Evolutionary conservation across 2,329 filamentous ascomycete species (phyloP).

Genomic region (Alternaria brassicicola): DNA sequence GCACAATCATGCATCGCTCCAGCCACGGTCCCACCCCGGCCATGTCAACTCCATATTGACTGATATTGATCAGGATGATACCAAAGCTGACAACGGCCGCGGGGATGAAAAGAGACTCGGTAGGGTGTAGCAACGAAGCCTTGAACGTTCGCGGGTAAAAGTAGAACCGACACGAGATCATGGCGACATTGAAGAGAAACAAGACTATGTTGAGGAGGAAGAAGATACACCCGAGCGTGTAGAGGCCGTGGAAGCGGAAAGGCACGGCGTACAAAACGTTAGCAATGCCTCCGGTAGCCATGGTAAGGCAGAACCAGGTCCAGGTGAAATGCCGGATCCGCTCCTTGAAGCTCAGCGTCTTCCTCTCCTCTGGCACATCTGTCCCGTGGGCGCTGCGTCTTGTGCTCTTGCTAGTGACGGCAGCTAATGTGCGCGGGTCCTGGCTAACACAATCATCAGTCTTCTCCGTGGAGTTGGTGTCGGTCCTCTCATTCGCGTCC

Average conservation of each 20-base stretch:
- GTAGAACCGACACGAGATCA: conserved; percentile 72
- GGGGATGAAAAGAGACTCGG: conserved; percentile 78
- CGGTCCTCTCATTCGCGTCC: neutral
- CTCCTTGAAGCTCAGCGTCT: conserved; percentile 53
- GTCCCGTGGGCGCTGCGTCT: neutral
- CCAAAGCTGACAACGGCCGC: conserved; percentile 71
- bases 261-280: conserved; percentile 62
- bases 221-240: conserved; percentile 56
- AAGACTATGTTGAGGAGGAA: conserved; percentile 60
- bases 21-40: conserved; percentile 60
- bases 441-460: neutral
- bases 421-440: neutral
- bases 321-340: conserved; percentile 70
- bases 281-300: conserved; percentile 66
- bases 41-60: conserved; percentile 70
- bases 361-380: conserved; percentile 7
- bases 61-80: conserved; percentile 68
- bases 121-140: conserved; percentile 74
- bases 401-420: conserved; percentile 4
- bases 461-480: conserved; percentile 3
- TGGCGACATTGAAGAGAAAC: conserved; percentile 72
- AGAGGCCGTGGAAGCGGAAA: conserved; percentile 53
- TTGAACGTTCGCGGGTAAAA: conserved; percentile 72
- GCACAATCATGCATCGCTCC: conserved; percentile 62
- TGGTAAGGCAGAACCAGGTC: conserved; percentile 79